Percentiles rank a stretch among this genome's conserved stretches.
Conservation (phyloP, 495 filamentous ascomycete genomes). For the Neurospora discreta region DNA sequence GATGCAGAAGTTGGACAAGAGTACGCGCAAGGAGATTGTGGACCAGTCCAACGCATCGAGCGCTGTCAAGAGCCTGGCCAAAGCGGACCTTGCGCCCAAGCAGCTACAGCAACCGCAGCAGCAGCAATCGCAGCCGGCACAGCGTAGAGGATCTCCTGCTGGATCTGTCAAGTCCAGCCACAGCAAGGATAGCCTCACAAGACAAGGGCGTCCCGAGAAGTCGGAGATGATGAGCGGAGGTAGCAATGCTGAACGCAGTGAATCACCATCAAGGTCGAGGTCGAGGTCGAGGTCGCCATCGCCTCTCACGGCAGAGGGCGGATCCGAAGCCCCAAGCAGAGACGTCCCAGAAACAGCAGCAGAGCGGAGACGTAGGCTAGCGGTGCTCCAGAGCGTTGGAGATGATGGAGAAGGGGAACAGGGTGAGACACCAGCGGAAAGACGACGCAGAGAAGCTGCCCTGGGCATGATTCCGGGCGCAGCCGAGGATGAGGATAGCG, state of each 20-base stretch:
- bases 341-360: constrained; percentile 28
- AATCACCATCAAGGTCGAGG: constrained; percentile 1
- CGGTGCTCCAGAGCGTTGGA: constrained; percentile 23
- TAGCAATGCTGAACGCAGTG: constrained; percentile 10
- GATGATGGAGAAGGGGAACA: constrained; percentile 28
- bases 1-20: constrained; percentile 70
- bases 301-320: constrained; percentile 2
- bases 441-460: constrained; percentile 71
- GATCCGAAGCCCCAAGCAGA: constrained; percentile 6
- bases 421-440: constrained; percentile 74
- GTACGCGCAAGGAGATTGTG: constrained; percentile 57
- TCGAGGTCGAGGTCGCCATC: background rate
- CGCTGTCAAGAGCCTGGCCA: constrained; percentile 43
- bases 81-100: constrained; percentile 26
- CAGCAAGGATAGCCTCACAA: background rate
- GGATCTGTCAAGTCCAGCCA: background rate
- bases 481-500: constrained; percentile 47
- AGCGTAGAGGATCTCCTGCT: constrained; percentile 1
- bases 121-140: constrained; percentile 1
- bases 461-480: constrained; percentile 50
- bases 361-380: constrained; percentile 30
- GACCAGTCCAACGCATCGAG: constrained; percentile 55
- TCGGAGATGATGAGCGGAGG: constrained; percentile 10
- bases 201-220: background rate
- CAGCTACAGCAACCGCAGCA: constrained; percentile 11